These are phyloP conservation scores for Polytrichum formosum DNA, from an alignment of 225 moss, liverwort and hornwort species.

Conservation along the genomic window DNA sequence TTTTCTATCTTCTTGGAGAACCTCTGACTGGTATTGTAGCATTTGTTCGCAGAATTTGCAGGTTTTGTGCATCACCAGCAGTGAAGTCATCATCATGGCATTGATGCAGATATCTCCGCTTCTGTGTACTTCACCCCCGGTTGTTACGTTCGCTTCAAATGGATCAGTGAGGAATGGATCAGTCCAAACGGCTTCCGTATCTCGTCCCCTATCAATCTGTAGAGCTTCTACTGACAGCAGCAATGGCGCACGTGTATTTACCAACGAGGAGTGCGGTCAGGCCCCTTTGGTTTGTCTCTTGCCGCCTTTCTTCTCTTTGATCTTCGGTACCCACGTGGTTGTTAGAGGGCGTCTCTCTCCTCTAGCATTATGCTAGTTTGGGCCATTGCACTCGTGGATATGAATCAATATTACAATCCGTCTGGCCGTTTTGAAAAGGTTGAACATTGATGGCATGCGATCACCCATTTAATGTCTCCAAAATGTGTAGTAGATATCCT, in stretches of 20 bases:
- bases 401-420: no score
- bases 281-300: constrained; percentile 1
- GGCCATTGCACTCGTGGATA: no score
- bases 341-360: not conserved
- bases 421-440: no score
- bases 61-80: no score
- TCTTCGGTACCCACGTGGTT: not conserved
- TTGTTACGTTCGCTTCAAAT: not conserved
- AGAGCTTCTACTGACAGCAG: not conserved
- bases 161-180: not conserved
- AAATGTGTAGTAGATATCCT: no score
- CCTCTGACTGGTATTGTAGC: no score
- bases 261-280: constrained; percentile 1
- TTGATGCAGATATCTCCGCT: not conserved
- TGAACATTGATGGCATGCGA: no score
- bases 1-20: no score
- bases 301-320: not conserved
- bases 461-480: no score
- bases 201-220: not conserved
- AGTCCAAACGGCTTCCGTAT: not conserved
- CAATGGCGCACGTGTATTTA: not conserved
- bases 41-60: no score
- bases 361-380: not conserved
- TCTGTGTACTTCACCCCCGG: not conserved
- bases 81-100: not conserved